Base-by-base conservation (phyloP, 148 eudicot species). In the Silene conica region DNA sequence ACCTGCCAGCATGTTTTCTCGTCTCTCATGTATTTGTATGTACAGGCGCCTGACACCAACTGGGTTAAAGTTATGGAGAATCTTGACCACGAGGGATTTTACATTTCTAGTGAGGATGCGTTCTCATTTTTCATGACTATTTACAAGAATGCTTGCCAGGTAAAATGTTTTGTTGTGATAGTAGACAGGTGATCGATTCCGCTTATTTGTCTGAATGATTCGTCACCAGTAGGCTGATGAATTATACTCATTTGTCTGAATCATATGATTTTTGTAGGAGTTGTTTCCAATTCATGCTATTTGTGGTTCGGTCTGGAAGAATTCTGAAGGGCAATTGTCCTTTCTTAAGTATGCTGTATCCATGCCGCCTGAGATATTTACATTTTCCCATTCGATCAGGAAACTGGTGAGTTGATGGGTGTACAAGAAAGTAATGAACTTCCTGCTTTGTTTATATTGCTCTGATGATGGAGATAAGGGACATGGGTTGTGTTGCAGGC, bases 61-160 rank as follows among this genome's bases (percentile, higher is more conserved):
- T 95, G 99, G 99, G 78, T 72, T 57, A 64, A 64, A 74, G 99
- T 95, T 63, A 70, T 92, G 79, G 97, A 87, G 81, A 85, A 82
- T 75, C 80, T 95, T 22, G 99, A 95, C 82, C 90, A 95, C 14
- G 97, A 95, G 85, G 99, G 96, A 8, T 95, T 95, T 79, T 86
- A 86, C 82, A 70, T 95, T 57, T 93, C 97, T 20, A 80, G 79
- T 43, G 97, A 83, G 82, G 87, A 79, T 14, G 87, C 97, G 26
- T 95, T 95, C 80, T 79, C 88, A 61, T 84, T 85, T 76, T 85
- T 95, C 31, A 92, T 95, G 93, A 84, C 96, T 3, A 79, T 89
- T 59, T 95, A 87, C 79, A 89, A 80, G 79, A 80, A 58, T 78
- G 92, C 94, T 3, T 87, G 90, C 76, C 90, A 88, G 88, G 96